These are phyloP conservation scores for Lactarius akahatsu DNA, from an alignment of 768 basidiomycete genomes.

Conservation along the genomic window DNA sequence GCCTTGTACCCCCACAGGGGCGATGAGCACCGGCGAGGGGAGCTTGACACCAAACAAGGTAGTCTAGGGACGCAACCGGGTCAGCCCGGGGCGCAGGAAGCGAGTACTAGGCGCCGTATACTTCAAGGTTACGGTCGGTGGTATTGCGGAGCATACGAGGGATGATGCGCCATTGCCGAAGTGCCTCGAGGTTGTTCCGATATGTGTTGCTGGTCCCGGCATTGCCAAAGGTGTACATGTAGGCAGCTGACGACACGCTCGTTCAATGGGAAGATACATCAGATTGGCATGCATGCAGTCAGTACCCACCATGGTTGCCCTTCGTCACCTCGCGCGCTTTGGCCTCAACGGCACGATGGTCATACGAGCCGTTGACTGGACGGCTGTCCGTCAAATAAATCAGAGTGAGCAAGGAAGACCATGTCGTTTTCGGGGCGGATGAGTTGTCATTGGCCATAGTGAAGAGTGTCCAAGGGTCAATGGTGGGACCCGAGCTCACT, in stretches of 20 bases:
- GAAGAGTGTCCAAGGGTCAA: not conserved
- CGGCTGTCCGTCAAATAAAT: conserved; percentile 2
- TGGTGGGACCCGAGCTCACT: not conserved
- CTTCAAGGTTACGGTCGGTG: conserved; percentile 58
- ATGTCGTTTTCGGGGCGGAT: conserved; percentile 8
- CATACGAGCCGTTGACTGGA: conserved; percentile 53
- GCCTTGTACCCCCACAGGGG: conserved; percentile 71
- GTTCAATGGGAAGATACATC: not conserved
- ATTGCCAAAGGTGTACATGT: conserved; percentile 73
- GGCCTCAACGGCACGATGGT: conserved; percentile 61
- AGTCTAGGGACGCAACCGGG: conserved; percentile 43
- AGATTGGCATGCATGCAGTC: too few species aligned
- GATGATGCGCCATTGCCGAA: conserved; percentile 71
- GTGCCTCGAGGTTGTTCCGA: conserved; percentile 59
- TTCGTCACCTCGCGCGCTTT: conserved; percentile 64
- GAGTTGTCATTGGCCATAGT: not conserved
- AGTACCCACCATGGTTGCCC: conserved; percentile 49
- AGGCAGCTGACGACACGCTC: conserved; percentile 49
- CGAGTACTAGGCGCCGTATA: conserved; percentile 35
- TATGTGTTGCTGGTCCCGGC: conserved; percentile 73
- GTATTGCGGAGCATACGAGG: conserved; percentile 74
- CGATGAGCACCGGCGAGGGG: conserved; percentile 60
- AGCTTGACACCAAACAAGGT: conserved; percentile 69
- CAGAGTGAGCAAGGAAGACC: conserved; percentile 11
- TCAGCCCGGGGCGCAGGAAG: not conserved